Evolutionary conservation across 768 basidiomycete genomes (phyloP), one percentile per base, ranked within the genome.

Genomic region (Pisolithus marmoratus): DNA sequence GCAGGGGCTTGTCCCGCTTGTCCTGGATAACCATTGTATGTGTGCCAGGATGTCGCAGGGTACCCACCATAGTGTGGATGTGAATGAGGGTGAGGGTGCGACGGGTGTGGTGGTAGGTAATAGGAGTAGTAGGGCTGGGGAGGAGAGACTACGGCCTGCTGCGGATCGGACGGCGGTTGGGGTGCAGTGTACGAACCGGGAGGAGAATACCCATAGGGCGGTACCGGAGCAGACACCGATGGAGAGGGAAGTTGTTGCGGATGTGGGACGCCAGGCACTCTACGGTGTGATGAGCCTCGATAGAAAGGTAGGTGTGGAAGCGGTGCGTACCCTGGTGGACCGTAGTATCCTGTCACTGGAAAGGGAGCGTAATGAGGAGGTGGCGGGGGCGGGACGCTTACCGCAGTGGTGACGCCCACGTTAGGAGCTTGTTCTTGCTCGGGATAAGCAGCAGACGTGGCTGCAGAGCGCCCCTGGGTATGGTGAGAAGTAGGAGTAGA

Each of bases 331-430:
- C 61, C 64, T 23, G 68, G 50, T 51, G 63, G 57, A 31, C 54
- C 55, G 45, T 73, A 74, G 48, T 69, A 72, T 38, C 56, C 58
- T 2, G 66, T 58, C n/a, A 64, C 49, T 8, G 67, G 57, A 31
- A 71, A 73, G 8, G 70, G 63, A 14, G 65, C 43, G 40, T 70
- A 71, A 20, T 69, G 64, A 3, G 66, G 49, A 15, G 60, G 64
- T 9, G 67, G 55, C 3, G 20, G 43, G 9, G 43, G 24, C n/a
- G 23, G 43, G 17, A 15, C 11, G n/a, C 24, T 41, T 22, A 41
- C 40, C 17, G 40, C 40, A 12, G n/a, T 20, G 8, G 40, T 19
- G n/a, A 19, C 24, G 8, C 43, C 43, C 27, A 27, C 24, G n/a
- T 26, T 45, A 17, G 43, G 15, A 26, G 43, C 5, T 12, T 45